A percentile compares a stretch with the other conserved stretches of the same genome.
These are phyloP conservation scores for Leucosporidium creatinivorum DNA, from an alignment of 768 basidiomycete species.

Conservation along the genomic window DNA sequence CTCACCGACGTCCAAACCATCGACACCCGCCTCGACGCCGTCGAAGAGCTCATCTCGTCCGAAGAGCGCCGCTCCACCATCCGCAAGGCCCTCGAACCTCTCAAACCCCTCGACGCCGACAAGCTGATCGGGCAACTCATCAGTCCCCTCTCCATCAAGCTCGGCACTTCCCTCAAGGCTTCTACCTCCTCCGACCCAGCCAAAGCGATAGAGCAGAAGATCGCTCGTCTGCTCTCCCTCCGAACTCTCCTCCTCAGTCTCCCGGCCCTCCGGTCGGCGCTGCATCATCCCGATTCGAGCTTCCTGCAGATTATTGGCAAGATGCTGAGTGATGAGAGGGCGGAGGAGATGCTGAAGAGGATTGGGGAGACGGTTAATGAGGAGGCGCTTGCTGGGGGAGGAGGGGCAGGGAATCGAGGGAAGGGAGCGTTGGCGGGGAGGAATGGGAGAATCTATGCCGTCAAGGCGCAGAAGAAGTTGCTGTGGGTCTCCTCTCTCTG, in stretches of 20 bases:
- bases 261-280: conserved; percentile 56
- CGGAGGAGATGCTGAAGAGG: conserved; percentile 56
- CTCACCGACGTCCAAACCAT: conserved; percentile 46
- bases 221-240: conserved; percentile 71
- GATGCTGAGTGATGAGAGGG: conserved; percentile 69
- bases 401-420: conserved; percentile 46
- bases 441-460: conserved; percentile 34
- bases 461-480: conserved; percentile 47
- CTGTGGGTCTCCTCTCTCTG: not conserved
- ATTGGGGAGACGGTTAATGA: conserved; percentile 67
- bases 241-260: conserved; percentile 63
- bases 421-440: conserved; percentile 36
- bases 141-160: conserved; percentile 10
- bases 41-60: conserved; percentile 61
- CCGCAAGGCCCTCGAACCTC: conserved; percentile 56
- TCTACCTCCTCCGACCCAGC: conserved; percentile 21
- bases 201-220: conserved; percentile 26
- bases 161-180: not conserved
- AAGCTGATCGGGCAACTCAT: conserved; percentile 55
- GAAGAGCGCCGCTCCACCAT: conserved; percentile 67
- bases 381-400: conserved; percentile 48
- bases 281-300: conserved; percentile 54
- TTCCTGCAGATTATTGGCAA: conserved; percentile 58
- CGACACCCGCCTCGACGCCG: conserved; percentile 74
- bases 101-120: conserved; percentile 57